Evolutionary conservation across 108 stramenopile genomes (phyloP), one percentile per base, ranked within the genome.

Genomic region (Cyclotella baltica): DNA sequence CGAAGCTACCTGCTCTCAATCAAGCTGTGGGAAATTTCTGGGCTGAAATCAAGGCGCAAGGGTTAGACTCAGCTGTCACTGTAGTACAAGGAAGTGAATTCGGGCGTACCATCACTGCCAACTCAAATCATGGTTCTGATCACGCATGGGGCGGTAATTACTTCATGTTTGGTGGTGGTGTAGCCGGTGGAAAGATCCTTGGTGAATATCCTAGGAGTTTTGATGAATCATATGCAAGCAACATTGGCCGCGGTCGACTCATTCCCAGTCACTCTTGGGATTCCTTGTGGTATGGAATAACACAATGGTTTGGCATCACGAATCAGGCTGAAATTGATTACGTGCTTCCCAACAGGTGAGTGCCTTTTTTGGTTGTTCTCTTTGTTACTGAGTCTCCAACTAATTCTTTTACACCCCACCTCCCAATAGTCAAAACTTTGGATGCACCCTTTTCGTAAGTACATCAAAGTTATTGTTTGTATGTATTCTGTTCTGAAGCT

Each of bases 231-330:
- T 62, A 48, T 65, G 34, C 70, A 19, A 38, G 67, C 0, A 85
- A 86, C 57, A 55, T 83, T 28, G 88, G 86, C 25, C 67, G 84
- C 29, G 88, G 88, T 16, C 69, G 88, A 29, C 27, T 89, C 16
- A 80, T 85, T 33, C 88, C 88, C 0, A 86, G 81, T n/a, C 84
- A 67, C 13, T 46, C 73, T 25, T 88, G 85, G 87, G 89, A 90
- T 35, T 38, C 76, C 31, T 16, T 86, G 16, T 86, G 83, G 85
- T 84, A 82, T 59, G 83, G 71, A 23, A 51, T 90, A 28, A 74
- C 70, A 55, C 76, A 84, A 64, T 90, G 89, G 89, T 76, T 87
- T 70, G 88, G 88, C 35, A 72, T 85, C 11, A 51, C 5, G 18
- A 46, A 72, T 20, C 73, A 66, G n/a, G 37, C 31, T 4, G 81